Conservation (phyloP, 805 yeast species). For the Hanseniaspora mollemarum region DNA sequence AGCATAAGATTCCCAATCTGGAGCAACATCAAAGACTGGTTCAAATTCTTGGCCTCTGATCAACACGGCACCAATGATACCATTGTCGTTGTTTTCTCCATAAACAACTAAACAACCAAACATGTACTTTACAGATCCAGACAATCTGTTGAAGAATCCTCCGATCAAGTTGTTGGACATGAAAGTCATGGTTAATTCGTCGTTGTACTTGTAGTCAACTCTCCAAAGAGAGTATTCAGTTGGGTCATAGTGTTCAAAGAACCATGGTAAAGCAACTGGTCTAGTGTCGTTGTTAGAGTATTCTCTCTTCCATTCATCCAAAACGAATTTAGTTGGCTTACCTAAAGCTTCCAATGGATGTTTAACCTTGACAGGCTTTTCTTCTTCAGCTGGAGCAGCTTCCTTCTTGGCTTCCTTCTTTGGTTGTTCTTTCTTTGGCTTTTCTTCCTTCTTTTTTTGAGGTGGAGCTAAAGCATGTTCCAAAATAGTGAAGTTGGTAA, state of each 20-base stretch:
- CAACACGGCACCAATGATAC: conserved; percentile 88
- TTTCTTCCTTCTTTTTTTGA: conserved; percentile 60
- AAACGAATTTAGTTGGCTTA: conserved; percentile 44
- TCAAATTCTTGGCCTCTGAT: conserved; percentile 85
- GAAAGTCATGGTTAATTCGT: conserved; percentile 90
- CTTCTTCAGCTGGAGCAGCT: conserved; percentile 36
- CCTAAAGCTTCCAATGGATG: conserved; percentile 85
- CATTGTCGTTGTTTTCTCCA: conserved; percentile 98
- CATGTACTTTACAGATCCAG: conserved; percentile 84
- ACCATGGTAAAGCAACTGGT: conserved; percentile 88
- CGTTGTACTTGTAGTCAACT: conserved; percentile 95
- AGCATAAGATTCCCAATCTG: conserved; percentile 94
- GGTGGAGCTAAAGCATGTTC: conserved; percentile 63
- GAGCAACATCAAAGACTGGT: conserved; percentile 97
- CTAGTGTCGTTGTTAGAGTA: conserved; percentile 98
- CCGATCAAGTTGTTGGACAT: conserved; percentile 98
- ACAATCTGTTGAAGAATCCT: conserved; percentile 92
- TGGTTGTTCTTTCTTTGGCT: conserved; percentile 35
- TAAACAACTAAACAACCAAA: conserved; percentile 89
- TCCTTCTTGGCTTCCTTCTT: conserved; percentile 26
- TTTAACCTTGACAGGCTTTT: too few relatives aligned
- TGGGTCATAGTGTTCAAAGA: conserved; percentile 91
- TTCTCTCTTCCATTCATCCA: conserved; percentile 92
- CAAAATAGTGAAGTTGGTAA: conserved; percentile 44
- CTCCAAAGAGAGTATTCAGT: conserved; percentile 90